Percentiles rank a stretch among this genome's conserved stretches.
phyloP scores from a whole-genome alignment of 1,139 yeast genomes.

The Pneumocystis sp. region DNA sequence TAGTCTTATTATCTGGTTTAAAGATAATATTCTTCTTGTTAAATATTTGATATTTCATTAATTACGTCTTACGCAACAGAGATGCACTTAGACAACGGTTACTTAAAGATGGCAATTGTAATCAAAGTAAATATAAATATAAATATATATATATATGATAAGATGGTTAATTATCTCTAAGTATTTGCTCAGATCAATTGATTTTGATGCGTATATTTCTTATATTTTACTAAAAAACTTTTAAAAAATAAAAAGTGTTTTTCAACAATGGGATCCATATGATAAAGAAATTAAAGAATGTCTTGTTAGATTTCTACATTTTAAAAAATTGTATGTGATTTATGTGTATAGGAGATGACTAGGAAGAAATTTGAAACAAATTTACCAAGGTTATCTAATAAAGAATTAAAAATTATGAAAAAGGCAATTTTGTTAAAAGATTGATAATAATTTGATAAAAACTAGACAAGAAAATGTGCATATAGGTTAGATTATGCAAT shows the following conservation, averaged over 20 bases:
- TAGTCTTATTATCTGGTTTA: not conserved
- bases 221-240: not conserved
- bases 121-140: not conserved
- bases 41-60: not conserved
- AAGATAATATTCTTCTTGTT: not conserved
- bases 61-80: not conserved
- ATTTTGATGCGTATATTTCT: not conserved
- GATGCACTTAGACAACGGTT: not conserved
- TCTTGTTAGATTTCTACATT: not conserved
- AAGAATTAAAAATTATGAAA: not conserved
- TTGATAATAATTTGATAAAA: not conserved
- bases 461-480: not conserved
- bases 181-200: not conserved
- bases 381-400: not conserved
- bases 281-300: not conserved
- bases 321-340: not conserved
- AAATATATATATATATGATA: not conserved
- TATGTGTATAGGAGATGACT: not conserved
- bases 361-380: not conserved
- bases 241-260: not conserved
- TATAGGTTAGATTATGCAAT: slow-evolving; percentile 9
- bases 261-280: not conserved
- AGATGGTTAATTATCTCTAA: not conserved
- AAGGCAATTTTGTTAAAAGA: not conserved
- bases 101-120: not conserved